phyloP scores from a whole-genome alignment of 169 alveolate species.

The Plasmodium inui region DNA sequence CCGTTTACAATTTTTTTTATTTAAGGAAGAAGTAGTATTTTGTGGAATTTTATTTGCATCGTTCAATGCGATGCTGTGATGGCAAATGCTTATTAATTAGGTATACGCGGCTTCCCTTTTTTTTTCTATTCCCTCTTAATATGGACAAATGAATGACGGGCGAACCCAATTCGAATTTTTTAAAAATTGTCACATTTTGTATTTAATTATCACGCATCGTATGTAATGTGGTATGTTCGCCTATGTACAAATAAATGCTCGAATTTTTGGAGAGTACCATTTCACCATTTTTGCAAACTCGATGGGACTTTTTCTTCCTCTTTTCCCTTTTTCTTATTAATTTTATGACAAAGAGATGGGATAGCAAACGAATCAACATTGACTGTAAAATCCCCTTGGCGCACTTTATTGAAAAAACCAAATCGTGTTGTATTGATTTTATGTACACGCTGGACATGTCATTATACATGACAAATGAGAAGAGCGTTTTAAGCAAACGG shows the following conservation, averaged over 20 bases:
- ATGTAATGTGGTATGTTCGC: not conserved
- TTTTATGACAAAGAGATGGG: not conserved
- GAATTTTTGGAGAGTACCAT: not conserved
- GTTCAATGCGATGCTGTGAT: not conserved
- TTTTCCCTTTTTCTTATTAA: not conserved
- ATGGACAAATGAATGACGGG: constrained; percentile 1
- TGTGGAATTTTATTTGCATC: not conserved
- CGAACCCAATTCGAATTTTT: not conserved
- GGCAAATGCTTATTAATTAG: not conserved
- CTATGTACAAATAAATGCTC: not conserved
- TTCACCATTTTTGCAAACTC: not conserved
- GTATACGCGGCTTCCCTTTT: not conserved
- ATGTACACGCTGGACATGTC: not conserved
- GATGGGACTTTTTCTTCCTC: not conserved
- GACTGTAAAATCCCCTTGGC: not conserved
- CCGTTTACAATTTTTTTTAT: not conserved
- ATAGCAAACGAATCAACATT: not conserved
- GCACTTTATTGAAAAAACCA: not conserved
- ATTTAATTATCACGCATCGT: not conserved
- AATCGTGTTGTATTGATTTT: not conserved
- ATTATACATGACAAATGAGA: not conserved
- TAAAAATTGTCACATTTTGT: not conserved
- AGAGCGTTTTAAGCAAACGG: not conserved
- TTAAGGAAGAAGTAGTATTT: not conserved
- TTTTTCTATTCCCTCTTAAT: not conserved